Conservation (phyloP, 805 yeast species). For the Wickerhamomyces subpelliculosus region DNA sequence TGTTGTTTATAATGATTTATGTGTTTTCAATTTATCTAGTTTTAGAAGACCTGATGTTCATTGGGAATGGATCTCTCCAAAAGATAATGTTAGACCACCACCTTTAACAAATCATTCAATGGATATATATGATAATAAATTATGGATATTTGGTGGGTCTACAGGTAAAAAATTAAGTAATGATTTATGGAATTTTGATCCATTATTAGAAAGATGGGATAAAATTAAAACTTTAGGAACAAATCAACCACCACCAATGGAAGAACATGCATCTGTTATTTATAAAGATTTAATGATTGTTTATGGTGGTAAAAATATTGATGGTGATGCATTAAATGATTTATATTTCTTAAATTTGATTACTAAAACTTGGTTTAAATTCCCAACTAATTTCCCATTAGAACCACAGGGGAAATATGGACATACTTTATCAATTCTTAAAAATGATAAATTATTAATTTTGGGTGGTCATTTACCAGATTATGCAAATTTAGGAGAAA, state of each 20-base stretch:
- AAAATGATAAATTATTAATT: slow-evolving; percentile 61
- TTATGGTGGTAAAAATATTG: slow-evolving; percentile 80
- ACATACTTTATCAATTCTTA: slow-evolving; percentile 72
- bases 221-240: slow-evolving; percentile 64
- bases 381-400: slow-evolving; percentile 38
- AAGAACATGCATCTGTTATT: slow-evolving; percentile 84
- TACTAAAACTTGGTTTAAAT: slow-evolving; percentile 65
- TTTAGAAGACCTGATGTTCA: slow-evolving; percentile 77
- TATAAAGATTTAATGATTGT: slow-evolving; percentile 74
- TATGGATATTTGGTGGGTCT: slow-evolving; percentile 91
- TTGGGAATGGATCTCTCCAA: slow-evolving; percentile 71
- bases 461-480: slow-evolving; percentile 92
- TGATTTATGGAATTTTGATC: slow-evolving; percentile 79
- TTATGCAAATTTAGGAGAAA: slow-evolving; percentile 42
- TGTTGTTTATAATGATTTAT: slow-evolving; percentile 73
- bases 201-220: slow-evolving; percentile 61
- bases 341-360: slow-evolving; percentile 72
- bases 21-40: slow-evolving; percentile 79
- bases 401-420: slow-evolving; percentile 85
- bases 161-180: slow-evolving; percentile 64
- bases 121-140: slow-evolving; percentile 68
- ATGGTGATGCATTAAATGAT: slow-evolving; percentile 60
- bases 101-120: slow-evolving; percentile 89
- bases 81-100: slow-evolving; percentile 53
- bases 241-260: slow-evolving; percentile 71